These are phyloP conservation scores for Fusarium praegraminearum DNA, from an alignment of 2,329 filamentous ascomycete species.

Conservation along the genomic window DNA sequence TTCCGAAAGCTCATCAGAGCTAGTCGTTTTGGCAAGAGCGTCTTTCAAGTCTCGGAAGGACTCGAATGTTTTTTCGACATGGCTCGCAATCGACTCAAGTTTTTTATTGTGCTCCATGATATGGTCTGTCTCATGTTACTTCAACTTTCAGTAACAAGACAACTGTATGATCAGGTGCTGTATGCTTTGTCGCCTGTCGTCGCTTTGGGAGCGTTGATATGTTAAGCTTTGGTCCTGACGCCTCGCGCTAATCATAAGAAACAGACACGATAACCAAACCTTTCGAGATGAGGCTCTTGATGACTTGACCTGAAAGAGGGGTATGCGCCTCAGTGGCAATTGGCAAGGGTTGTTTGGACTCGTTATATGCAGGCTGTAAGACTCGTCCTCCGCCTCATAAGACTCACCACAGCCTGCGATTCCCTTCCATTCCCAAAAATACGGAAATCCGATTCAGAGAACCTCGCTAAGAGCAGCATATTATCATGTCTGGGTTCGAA, in stretches of 20 bases:
- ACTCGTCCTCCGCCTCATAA: neutral
- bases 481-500: constrained; percentile 42
- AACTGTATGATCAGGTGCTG: neutral
- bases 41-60: neutral
- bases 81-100: constrained; percentile 3
- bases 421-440: accelerated
- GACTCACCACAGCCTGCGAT: neutral
- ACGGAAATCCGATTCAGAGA: accelerated
- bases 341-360: neutral
- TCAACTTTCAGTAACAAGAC: neutral
- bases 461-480: accelerated
- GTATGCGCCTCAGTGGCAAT: neutral
- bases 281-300: neutral
- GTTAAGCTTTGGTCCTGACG: accelerated
- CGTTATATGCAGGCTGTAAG: constrained; percentile 3
- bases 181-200: accelerated
- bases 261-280: accelerated
- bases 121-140: neutral
- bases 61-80: neutral
- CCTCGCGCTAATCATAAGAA: neutral
- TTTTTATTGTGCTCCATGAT: neutral
- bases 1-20: accelerated
- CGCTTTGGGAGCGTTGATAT: accelerated
- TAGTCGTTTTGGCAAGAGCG: accelerated
- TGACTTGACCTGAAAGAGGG: constrained; percentile 2